Evolutionary conservation across 768 basidiomycete genomes (phyloP), one percentile per base, ranked within the genome.

Genomic region (Podaxis sp.): DNA sequence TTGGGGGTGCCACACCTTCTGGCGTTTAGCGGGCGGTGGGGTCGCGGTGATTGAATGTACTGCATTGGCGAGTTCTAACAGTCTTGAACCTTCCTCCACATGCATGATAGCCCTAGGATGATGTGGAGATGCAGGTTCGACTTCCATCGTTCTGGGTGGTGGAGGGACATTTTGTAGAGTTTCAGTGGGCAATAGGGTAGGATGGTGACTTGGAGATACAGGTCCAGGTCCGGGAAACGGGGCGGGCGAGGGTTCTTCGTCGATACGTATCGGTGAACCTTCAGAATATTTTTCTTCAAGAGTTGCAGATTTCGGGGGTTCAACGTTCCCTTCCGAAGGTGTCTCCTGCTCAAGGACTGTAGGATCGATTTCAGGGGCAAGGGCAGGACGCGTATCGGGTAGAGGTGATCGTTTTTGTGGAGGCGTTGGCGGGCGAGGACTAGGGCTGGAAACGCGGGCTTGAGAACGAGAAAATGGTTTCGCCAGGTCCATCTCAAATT

Each of bases 21-120:
- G 57, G 17, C 57, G 58, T 44, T 60, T 59, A 12, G 40, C n/a
- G 24, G 49, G 53, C 17, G 62, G 63, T 24, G 51, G 15, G 12
- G 41, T 30, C n/a, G 40, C 41, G 36, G 61, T 54, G 7, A 62
- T 41, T 17, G 54, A 49, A 15, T 62, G 61, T 7, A 56, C 61
- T 12, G 55, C 61, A 24, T 62, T 51, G 46, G 61, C 61, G 24
- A 62, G 55, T 51, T 62, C 46, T n/a, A 56, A 28, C 40, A 62
- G 38, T 26, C 61, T 53, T 48, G 61, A 62, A n/a, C 44, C 44
- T n/a, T 40, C 54, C 22, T 56, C 51, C 15, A 28, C 33, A 51
- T 20, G 44, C 24, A 20, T 56, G 46, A 44, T 13, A 26, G n/a
- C 3, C 26, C 22, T 46, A 2, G 17, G 33, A 38, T 13, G 54